Evolutionary conservation across 441 rosid species (phyloP).

Genomic region (Hura crepitans): DNA sequence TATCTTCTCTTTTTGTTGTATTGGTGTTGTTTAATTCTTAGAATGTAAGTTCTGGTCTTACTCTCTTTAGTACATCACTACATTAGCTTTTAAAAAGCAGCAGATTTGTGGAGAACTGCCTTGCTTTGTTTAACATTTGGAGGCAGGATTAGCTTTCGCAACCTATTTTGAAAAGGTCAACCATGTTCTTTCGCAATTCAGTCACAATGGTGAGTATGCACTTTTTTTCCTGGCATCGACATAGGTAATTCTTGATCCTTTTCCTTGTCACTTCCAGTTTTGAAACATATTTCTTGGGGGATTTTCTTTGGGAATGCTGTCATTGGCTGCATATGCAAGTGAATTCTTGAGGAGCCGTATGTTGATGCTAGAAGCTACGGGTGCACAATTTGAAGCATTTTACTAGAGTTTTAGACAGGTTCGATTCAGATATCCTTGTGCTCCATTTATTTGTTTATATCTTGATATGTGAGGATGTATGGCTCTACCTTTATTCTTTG

Average conservation of each 20-base stretch:
- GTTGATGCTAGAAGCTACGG: not conserved
- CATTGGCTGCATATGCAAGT: not conserved
- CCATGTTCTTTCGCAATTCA: not conserved
- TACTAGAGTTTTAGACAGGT: constrained; percentile 16
- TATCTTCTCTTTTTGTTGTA: not conserved
- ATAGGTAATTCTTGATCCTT: not conserved
- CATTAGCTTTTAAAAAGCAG: not conserved
- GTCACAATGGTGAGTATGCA: not conserved
- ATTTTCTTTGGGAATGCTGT: not conserved
- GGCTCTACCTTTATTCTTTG: not conserved
- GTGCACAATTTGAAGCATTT: not conserved
- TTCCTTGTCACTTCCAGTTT: not conserved
- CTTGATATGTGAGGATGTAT: not conserved
- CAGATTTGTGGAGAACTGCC: not conserved
- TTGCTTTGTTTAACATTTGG: not conserved
- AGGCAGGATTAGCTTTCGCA: not conserved
- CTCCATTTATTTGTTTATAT: not conserved
- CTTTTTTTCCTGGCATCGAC: not conserved
- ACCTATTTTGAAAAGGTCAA: too few species aligned
- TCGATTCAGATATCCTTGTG: not conserved
- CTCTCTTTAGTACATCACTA: not conserved
- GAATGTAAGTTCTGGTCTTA: not conserved
- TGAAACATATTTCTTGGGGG: not conserved
- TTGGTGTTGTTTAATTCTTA: not conserved
- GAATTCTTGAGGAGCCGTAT: not conserved